A percentile compares a stretch with the other conserved stretches of the same genome.
These are phyloP conservation scores for Rachicladosporium sp. DNA, from an alignment of 2,329 filamentous ascomycete species.

Conservation along the genomic window DNA sequence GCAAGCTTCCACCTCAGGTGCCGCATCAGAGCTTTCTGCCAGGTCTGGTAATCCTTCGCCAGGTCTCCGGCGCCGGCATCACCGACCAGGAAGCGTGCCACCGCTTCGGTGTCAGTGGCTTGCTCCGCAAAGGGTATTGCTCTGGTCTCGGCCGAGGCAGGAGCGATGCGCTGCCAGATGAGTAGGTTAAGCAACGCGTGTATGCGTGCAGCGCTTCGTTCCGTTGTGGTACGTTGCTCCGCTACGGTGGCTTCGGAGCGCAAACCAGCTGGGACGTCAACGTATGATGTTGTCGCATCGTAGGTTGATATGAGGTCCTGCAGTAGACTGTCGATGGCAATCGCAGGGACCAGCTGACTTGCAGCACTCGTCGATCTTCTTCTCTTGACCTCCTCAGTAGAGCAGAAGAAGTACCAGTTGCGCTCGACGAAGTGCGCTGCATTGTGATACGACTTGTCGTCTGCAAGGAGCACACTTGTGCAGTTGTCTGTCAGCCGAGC, in stretches of 20 bases:
- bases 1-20: constrained; percentile 46
- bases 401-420: constrained; percentile 46
- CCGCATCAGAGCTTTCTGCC: constrained; percentile 34
- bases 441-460: constrained; percentile 46
- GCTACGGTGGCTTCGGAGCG: neutral
- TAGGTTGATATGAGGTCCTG: too few species aligned
- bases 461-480: constrained; percentile 37
- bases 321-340: too few species aligned
- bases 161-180: constrained; percentile 2
- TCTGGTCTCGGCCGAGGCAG: neutral
- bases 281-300: too few species aligned
- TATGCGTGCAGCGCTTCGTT: constrained; percentile 4
- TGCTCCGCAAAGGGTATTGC: constrained; percentile 8
- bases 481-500: constrained; percentile 2
- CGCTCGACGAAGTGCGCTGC: constrained; percentile 43
- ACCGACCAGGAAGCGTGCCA: constrained; percentile 3
- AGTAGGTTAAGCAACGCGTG: constrained; percentile 4
- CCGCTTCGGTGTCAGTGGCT: constrained; percentile 3
- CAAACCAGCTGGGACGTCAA: too few species aligned
- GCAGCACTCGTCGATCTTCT: neutral
- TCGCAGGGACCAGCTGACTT: neutral
- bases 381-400: neutral
- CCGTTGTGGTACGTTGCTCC: neutral
- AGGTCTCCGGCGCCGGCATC: constrained; percentile 6
- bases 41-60: constrained; percentile 11